These are phyloP conservation scores for Pelagophyceae sp. DNA, from an alignment of 352 stramenopile genomes.

Conservation along the genomic window DNA sequence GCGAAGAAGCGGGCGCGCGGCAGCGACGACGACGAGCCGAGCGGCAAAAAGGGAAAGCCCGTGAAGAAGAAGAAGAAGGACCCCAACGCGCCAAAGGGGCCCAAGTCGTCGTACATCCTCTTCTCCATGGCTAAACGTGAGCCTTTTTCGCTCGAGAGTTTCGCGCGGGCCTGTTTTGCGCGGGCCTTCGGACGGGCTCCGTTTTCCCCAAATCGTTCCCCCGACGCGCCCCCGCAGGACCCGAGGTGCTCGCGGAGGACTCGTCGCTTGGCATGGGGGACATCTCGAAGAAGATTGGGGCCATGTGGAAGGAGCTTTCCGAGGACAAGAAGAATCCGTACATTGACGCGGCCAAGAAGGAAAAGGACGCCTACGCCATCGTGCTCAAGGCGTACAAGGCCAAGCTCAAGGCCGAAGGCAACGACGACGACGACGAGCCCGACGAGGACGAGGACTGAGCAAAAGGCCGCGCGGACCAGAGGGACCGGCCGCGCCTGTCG, in stretches of 20 bases:
- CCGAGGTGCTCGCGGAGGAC: conserved; percentile 67
- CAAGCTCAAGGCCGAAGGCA: conserved; percentile 37
- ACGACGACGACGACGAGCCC: conserved; percentile 58
- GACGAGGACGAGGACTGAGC: conserved; percentile 51
- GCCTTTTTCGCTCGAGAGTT: conserved; percentile 51
- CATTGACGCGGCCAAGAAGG: conserved; percentile 69
- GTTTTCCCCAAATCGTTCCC: not conserved
- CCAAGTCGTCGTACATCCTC: conserved; percentile 85
- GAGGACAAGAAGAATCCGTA: conserved; percentile 80
- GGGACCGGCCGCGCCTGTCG: no score
- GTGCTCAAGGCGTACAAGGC: conserved; percentile 76
- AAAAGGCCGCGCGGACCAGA: no score
- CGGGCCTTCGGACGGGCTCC: not conserved
- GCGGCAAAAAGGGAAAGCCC: no score
- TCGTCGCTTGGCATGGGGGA: conserved; percentile 85
- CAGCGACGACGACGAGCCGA: not conserved
- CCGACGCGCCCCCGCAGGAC: conserved; percentile 31
- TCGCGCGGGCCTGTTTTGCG: not conserved
- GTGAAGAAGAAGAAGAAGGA: conserved; percentile 75
- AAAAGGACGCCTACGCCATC: conserved; percentile 71
- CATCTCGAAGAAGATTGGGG: conserved; percentile 64
- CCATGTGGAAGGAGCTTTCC: conserved; percentile 71
- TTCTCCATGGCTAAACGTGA: conserved; percentile 85
- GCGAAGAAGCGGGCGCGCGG: not conserved
- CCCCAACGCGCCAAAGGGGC: conserved; percentile 80